These are phyloP conservation scores for Xerophyta viscosa DNA, from an alignment of 106 monocot species.

Conservation along the genomic window DNA sequence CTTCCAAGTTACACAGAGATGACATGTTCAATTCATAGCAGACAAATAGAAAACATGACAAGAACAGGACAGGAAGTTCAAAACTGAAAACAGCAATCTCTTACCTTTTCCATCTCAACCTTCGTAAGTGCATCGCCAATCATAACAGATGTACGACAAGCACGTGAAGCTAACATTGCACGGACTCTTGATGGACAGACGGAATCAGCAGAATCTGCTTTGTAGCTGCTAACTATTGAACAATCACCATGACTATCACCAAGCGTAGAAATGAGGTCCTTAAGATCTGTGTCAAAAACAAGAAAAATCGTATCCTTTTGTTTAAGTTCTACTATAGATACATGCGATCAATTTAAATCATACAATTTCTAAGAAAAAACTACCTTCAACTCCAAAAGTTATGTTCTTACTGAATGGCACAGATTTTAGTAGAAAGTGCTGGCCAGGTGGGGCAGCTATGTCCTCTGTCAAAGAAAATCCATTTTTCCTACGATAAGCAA, in stretches of 20 bases:
- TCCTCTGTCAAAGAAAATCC: conserved; percentile 84
- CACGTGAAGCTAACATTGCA: conserved; percentile 93
- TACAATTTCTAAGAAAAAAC: not conserved
- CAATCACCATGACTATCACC: conserved; percentile 79
- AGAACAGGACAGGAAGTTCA: not conserved
- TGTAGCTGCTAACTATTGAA: conserved; percentile 68
- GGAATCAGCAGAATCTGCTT: conserved; percentile 73
- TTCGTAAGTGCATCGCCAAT: conserved; percentile 87
- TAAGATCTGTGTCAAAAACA: conserved; percentile 56
- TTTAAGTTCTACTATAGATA: not conserved
- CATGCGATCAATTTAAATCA: not conserved
- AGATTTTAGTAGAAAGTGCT: conserved; percentile 74
- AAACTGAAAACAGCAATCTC: not conserved
- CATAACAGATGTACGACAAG: conserved; percentile 80
- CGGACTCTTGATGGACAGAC: conserved; percentile 96
- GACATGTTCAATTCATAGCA: not conserved
- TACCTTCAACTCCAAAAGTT: conserved; percentile 93
- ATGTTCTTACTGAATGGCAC: conserved; percentile 92
- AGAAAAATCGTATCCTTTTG: not conserved
- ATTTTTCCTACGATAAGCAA: conserved; percentile 58
- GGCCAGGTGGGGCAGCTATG: conserved; percentile 61
- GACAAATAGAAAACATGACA: not conserved
- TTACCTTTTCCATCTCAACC: conserved; percentile 87
- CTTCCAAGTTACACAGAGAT: not conserved
- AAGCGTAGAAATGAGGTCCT: conserved; percentile 85